Evolutionary conservation across 805 yeast species (phyloP), one percentile per base, ranked within the genome.

Genomic region (Saccharomycopsis lassenensis): DNA sequence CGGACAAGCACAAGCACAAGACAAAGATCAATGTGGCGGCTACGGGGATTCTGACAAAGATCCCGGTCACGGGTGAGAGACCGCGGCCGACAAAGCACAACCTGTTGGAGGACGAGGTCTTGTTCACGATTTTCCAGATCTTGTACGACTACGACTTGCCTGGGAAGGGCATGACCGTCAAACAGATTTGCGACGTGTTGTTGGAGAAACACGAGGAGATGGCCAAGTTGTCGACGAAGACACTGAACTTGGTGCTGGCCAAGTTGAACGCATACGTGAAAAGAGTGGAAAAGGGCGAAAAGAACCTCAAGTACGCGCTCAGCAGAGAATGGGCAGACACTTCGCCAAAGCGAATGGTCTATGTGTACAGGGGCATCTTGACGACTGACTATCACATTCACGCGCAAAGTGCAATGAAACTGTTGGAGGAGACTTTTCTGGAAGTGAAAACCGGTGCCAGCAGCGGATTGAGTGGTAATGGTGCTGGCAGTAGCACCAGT

Each of bases 311-410:
- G 39, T 82, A 82, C 55, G 84, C 89, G 14, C 59, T 82, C 29
- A 76, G 85, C 1, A 71, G 94, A 58, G 91, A 82, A 55, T 82
- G 94, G 94, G 89, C 93, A 3, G 89, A 81, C 55, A 85, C 89
- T 12, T 75, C 85, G 2, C 94, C 94, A 35, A 77, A 82, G 51
- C 67, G 94, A 62, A 82, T 82, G 94, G 86, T 82, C 19, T 82
- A 82, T 50, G 86, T 80, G 33, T 82, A 82, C 55, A 72, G 91
- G 50, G 94, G 93, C 25, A 59, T 79, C 20, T 62, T 82, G 43
- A 71, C 89, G 21, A 66, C 73, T n/a, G 87, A 81, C 52, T 82
- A 77, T 56, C 77, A 77, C 48, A 58, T 74, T 26, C 83, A 77
- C 51, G 89, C 82, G 5, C 70, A 74, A 35, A 70, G 68, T 44